Conservation (phyloP, 2,329 filamentous ascomycete genomes). For the Cercospora sp. region DNA sequence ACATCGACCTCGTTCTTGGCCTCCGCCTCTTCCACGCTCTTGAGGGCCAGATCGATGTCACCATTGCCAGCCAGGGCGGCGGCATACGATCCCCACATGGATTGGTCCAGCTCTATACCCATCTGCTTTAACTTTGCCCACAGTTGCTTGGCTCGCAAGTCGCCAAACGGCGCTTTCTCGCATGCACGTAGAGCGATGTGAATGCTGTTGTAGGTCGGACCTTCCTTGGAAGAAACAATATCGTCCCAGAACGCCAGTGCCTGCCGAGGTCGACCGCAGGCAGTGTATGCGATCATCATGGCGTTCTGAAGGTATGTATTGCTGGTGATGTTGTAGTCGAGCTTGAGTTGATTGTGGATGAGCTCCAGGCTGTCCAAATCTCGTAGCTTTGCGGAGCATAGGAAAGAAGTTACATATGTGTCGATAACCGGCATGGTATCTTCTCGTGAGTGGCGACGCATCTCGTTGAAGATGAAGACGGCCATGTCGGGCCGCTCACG, state of each 20-base stretch:
- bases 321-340: slow-evolving; percentile 77
- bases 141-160: slow-evolving; percentile 54
- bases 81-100: slow-evolving; percentile 74
- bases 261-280: slow-evolving; percentile 63
- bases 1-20: slow-evolving; percentile 65
- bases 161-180: slow-evolving; percentile 57
- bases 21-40: slow-evolving; percentile 66
- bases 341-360: slow-evolving; percentile 90
- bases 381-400: slow-evolving; percentile 58
- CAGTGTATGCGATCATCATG: slow-evolving; percentile 81
- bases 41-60: slow-evolving; percentile 66
- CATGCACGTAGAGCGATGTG: slow-evolving; percentile 79
- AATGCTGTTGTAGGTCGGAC: slow-evolving; percentile 78
- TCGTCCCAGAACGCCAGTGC: slow-evolving; percentile 81
- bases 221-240: slow-evolving; percentile 80
- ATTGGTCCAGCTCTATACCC: slow-evolving; percentile 73
- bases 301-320: slow-evolving; percentile 77
- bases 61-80: slow-evolving; percentile 74
- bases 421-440: slow-evolving; percentile 66
- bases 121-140: slow-evolving; percentile 71
- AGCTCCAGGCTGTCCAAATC: slow-evolving; percentile 64
- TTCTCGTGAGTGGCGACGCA: slow-evolving; percentile 73
- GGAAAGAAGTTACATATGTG: slow-evolving; percentile 76
- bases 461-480: slow-evolving; percentile 83
- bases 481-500: slow-evolving; percentile 81